A percentile compares a stretch with the other conserved stretches of the same genome.
These are phyloP conservation scores for Taiozyma sp. DNA, from an alignment of 1,139 yeast genomes.

Conservation along the genomic window DNA sequence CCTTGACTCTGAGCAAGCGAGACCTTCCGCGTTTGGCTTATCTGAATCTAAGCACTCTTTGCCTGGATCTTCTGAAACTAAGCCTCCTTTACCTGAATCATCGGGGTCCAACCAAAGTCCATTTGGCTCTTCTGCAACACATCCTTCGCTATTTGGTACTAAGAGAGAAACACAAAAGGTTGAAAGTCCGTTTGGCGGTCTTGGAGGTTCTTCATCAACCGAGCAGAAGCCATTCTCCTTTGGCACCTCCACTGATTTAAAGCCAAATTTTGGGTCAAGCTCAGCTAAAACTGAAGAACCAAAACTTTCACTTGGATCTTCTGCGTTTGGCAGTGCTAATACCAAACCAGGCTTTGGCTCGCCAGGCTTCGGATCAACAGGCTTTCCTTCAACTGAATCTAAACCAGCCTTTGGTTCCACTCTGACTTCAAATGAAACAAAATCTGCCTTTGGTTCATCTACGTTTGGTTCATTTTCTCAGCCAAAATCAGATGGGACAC, in stretches of 20 bases:
- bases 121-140: conserved; percentile 10
- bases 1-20: background rate
- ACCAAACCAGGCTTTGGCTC: background rate
- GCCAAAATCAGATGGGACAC: conserved; percentile 10
- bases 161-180: conserved; percentile 3
- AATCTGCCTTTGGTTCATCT: conserved; percentile 15
- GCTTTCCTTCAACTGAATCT: background rate
- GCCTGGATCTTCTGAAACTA: too few relatives aligned
- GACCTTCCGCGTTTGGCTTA: background rate
- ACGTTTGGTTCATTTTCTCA: conserved; percentile 15
- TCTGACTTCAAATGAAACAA: background rate
- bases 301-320: conserved; percentile 2
- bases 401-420: conserved; percentile 21
- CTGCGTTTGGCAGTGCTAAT: background rate
- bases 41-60: too few relatives aligned
- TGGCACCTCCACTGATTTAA: conserved; percentile 10
- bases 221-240: background rate
- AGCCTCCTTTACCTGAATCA: conserved; percentile 19
- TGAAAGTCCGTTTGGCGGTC: background rate
- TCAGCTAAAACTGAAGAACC: background rate
- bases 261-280: conserved; percentile 2
- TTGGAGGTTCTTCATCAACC: background rate
- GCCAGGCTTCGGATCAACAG: background rate
- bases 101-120: background rate
- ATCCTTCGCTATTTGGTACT: conserved; percentile 19